Percentiles rank a stretch among this genome's conserved stretches.
phyloP scores from a whole-genome alignment of 2,329 filamentous ascomycete species.

The Tolypocladium nubicola region DNA sequence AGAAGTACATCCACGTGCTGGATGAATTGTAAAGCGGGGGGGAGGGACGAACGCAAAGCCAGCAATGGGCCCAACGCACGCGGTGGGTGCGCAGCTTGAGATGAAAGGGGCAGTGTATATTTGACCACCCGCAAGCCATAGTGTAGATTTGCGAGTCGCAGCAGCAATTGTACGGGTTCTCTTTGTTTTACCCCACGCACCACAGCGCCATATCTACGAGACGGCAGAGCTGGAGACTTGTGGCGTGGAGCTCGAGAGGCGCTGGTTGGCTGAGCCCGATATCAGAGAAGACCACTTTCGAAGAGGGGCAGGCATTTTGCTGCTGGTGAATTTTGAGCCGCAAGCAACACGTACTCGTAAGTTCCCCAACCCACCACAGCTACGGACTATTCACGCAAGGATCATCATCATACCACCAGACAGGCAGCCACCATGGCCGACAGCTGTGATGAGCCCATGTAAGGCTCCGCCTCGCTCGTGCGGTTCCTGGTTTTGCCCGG shows the following conservation, averaged over 20 bases:
- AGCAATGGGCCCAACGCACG: background rate
- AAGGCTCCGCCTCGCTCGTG: slow-evolving; percentile 11
- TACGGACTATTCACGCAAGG: background rate
- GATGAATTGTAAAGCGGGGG: slow-evolving; percentile 58
- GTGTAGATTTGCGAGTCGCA: background rate
- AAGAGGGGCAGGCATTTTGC: background rate
- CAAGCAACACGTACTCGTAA: background rate
- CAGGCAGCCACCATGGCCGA: slow-evolving; percentile 10
- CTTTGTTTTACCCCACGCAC: background rate
- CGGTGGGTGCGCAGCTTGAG: background rate
- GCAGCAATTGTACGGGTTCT: slow-evolving; percentile 1
- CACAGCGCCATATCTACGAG: background rate
- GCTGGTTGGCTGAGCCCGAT: background rate
- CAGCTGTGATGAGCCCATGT: slow-evolving; percentile 40
- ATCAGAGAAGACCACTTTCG: background rate
- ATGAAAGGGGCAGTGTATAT: background rate
- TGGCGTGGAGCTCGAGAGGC: background rate
- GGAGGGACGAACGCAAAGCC: background rate
- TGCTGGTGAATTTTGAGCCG: background rate
- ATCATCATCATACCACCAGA: background rate
- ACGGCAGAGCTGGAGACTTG: background rate
- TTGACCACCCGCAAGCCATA: background rate
- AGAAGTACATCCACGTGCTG: slow-evolving; percentile 90
- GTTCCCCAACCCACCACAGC: background rate
- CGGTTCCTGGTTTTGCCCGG: background rate